Conservation (phyloP, 2,329 filamentous ascomycete genomes). For the Lachnellula hyalina region DNA sequence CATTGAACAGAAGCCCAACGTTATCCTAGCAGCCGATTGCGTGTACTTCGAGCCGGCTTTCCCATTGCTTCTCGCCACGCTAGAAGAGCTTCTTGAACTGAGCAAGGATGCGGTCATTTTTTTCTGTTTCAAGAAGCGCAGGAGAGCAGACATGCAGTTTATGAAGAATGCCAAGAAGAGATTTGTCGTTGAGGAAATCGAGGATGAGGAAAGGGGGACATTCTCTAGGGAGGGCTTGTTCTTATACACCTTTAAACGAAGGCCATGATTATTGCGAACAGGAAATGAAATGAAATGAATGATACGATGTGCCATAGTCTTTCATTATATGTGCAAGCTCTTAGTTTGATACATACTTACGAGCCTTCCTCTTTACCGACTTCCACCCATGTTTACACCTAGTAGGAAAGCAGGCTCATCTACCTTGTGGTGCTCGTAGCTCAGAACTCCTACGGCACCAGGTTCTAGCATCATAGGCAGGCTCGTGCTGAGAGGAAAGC, state of each 20-base stretch:
- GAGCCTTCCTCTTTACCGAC: not conserved
- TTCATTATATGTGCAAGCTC: too few species aligned
- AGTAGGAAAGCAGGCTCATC: conserved; percentile 34
- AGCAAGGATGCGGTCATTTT: conserved; percentile 60
- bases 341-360: too few species aligned
- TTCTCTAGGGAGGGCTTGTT: conserved; percentile 56
- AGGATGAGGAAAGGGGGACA: conserved; percentile 53
- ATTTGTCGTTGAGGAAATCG: conserved; percentile 58
- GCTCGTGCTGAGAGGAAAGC: conserved; percentile 34
- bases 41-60: conserved; percentile 97
- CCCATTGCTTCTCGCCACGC: conserved; percentile 74
- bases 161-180: conserved; percentile 64
- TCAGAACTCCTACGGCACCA: conserved; percentile 34
- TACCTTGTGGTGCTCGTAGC: conserved; percentile 34
- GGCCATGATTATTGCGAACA: conserved; percentile 17
- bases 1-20: conserved; percentile 57
- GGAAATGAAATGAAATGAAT: not conserved
- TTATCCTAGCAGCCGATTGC: conserved; percentile 92
- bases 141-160: conserved; percentile 73
- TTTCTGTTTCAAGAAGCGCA: conserved; percentile 94
- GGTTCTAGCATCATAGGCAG: conserved; percentile 36
- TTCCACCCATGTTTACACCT: conserved; percentile 31
- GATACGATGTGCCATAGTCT: too few species aligned
- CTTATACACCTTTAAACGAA: conserved; percentile 52
- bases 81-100: conserved; percentile 67